These are phyloP conservation scores for Tuber indicum DNA, from an alignment of 495 filamentous ascomycete genomes.

Conservation along the genomic window DNA sequence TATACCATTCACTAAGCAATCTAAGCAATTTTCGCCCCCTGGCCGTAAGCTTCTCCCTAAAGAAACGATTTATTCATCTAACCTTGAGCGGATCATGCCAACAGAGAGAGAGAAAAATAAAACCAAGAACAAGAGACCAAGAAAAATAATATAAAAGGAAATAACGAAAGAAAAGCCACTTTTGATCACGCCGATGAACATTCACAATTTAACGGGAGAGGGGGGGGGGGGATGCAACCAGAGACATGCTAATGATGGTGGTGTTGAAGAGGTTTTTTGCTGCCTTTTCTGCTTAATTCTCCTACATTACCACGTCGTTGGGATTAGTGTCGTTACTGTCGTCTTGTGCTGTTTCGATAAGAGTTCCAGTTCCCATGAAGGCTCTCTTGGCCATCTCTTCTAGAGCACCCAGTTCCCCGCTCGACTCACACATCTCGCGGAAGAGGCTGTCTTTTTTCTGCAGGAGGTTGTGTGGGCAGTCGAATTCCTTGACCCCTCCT, in stretches of 20 bases:
- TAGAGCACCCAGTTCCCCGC: constrained; percentile 72
- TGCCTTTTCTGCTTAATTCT: background rate
- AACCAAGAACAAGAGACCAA: background rate
- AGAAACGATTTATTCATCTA: background rate
- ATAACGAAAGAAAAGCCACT: background rate
- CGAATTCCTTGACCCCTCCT: constrained; percentile 80
- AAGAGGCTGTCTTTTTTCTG: constrained; percentile 64
- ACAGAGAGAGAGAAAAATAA: background rate
- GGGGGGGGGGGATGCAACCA: background rate
- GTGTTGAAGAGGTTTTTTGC: background rate
- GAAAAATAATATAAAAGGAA: background rate
- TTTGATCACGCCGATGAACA: background rate
- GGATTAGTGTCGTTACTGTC: background rate
- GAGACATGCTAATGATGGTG: background rate
- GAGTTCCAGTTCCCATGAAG: constrained; percentile 40
- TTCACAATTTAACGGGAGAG: background rate
- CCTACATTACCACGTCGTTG: background rate
- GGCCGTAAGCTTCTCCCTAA: background rate
- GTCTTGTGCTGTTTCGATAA: constrained; percentile 18
- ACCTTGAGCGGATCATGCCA: background rate
- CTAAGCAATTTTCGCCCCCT: background rate
- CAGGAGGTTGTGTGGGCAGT: constrained; percentile 74
- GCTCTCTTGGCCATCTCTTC: constrained; percentile 70
- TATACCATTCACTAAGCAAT: background rate
- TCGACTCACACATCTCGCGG: constrained; percentile 89